Conservation (phyloP, 371 early-diverging fungal species). For the Massospora cicadina region DNA sequence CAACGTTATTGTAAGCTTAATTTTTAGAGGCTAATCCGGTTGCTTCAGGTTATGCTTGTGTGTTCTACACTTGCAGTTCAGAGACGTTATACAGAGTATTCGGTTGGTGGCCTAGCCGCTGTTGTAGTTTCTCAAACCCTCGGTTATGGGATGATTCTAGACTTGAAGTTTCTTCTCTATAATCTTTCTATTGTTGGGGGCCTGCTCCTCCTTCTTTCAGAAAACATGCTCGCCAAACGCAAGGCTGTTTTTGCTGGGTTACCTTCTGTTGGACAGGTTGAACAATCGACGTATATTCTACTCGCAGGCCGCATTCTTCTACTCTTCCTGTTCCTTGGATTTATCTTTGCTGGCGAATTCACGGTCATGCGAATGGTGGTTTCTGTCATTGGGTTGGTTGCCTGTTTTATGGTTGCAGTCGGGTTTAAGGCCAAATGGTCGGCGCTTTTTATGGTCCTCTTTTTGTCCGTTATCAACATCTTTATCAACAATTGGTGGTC, state of each 20-base stretch:
- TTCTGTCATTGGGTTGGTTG: conserved; percentile 55
- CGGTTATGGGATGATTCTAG: conserved; percentile 84
- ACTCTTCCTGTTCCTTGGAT: conserved; percentile 75
- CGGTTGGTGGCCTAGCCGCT: conserved; percentile 57
- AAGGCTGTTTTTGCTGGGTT: conserved; percentile 70
- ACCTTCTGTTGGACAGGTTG: conserved; percentile 61
- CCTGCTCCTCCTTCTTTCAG: conserved; percentile 83
- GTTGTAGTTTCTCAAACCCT: conserved; percentile 75
- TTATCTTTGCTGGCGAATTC: conserved; percentile 72
- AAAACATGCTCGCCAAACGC: conserved; percentile 32
- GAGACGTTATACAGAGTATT: conserved; percentile 55
- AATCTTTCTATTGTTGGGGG: conserved; percentile 85
- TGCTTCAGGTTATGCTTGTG: conserved; percentile 42
- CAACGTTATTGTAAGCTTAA: conserved; percentile 47
- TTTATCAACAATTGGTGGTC: conserved; percentile 95
- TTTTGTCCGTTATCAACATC: conserved; percentile 74
- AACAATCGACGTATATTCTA: conserved; percentile 68
- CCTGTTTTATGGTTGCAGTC: conserved; percentile 85
- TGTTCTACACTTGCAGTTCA: conserved; percentile 61
- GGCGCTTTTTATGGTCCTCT: conserved; percentile 76
- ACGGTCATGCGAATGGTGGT: conserved; percentile 45
- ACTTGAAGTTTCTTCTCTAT: conserved; percentile 75
- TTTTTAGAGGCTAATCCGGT: neutral
- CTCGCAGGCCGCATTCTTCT: conserved; percentile 81
- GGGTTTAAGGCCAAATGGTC: conserved; percentile 94